Evolutionary conservation across 805 yeast genomes (phyloP), one percentile per base, ranked within the genome.

Genomic region (Nakazawaea laoshanensis): DNA sequence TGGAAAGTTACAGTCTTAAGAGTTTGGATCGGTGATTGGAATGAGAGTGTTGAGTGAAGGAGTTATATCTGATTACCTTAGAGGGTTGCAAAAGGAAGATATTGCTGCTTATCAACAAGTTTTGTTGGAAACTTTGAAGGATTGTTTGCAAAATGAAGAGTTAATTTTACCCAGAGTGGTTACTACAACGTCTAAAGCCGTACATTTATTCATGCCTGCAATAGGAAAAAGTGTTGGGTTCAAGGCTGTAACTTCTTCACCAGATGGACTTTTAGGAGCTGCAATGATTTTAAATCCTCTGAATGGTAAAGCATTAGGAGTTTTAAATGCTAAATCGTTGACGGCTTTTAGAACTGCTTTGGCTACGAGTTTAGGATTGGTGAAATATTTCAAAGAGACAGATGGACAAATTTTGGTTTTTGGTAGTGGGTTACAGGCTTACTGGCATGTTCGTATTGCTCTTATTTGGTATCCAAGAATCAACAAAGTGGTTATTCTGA

Each of bases 331-430:
- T 3, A 59, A 60, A 33, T 62, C 74, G 1, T 49, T 76, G 24
- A 77, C 85, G 2, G 85, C 80, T 1, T 74, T 77, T 41, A 61
- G 85, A 46, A 77, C 86, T 3, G 83, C 83, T 0, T 54, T 77
- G 35, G 70, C 74, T 18, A 65, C 74, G 18, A 58, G 67, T 5
- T 47, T 74, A 13, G 70, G 72, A 1, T 45, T 76, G 36, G 53
- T 50, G 9, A 63, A 61, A 37, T 45, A 48, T 11, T 53, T 56
- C 26, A 49, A 57, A 2, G 33, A 30, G 1, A 47, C 53, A 21
- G 46, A 42, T 5, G 48, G 56, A 3, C 49, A 59, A 0, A 32
- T 50, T 7, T 36, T 58, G 9, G 71, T 67, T 11, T 72, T 70
- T 46, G 86, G 85, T 1, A 70, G 70, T 19, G 86, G 85, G 0